Base-by-base conservation (phyloP, 805 yeast species). In the Saccharomycopsis amapae region DNA sequence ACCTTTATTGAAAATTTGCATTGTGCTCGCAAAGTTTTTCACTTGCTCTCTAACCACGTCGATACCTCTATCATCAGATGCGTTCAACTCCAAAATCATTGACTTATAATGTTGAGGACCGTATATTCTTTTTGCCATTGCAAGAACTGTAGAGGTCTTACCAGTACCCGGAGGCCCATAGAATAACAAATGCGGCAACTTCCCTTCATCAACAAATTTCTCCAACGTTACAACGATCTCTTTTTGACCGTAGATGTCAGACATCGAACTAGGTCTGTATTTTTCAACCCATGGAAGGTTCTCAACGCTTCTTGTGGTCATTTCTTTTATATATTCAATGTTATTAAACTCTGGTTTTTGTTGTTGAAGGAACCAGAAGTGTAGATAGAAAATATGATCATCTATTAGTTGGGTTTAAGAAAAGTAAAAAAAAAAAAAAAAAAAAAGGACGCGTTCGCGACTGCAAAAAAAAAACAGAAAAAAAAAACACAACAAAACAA, bases 111-210 rank as follows among this genome's bases (percentile, higher is more conserved):
- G 71, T 53, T 78, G 76, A 15, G 72, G 66, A 2, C 98, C 99
- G 59, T 83, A 89, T 6, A 89, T 76, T 58, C 88, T 96, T 47
- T 78, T 71, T 1, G 97, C 96, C 48, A 89, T 65, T 1, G 97
- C 96, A 19, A 83, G 73, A 53, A 87, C 82, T 2, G 95, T 86
- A 2, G 95, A 83, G 0, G 96, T 87, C 62, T 87, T 87, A 54
- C 96, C 96, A 0, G 95, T 87, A 18, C 96, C 96, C 15, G 96
- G 96, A 1, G 96, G 95, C 0, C 96, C 97, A 62, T 93, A 93
- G 64, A 93, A 93, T 43, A 93, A 69, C 54, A 93, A 66, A 65
- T 93, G 98, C 2, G 98, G 98, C 31, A 90, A 68, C 55, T 78
- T 78, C 9, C 93, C 89, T 50, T 82, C 85, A 50, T 78, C 74